Percentiles rank a stretch among this genome's conserved stretches.
Conservation (phyloP, 169 alveolate species). For the Plasmodium vivax region DNA sequence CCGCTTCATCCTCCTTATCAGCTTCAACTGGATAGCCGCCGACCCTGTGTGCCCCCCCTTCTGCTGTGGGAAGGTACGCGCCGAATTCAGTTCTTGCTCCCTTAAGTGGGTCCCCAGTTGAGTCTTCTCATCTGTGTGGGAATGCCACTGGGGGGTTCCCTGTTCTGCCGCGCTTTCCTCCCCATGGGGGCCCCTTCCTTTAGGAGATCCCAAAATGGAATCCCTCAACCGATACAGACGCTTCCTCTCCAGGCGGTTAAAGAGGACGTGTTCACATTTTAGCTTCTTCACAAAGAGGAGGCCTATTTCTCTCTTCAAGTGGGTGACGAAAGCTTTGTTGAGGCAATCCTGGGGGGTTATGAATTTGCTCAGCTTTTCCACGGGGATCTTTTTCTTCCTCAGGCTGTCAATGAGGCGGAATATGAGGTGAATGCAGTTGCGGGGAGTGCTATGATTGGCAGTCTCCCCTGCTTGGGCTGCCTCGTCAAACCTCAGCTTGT, state of each 20-base stretch:
- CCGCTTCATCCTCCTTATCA: conserved; percentile 40
- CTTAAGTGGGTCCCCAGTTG: neutral
- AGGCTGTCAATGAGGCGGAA: conserved; percentile 10
- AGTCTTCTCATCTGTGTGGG: neutral
- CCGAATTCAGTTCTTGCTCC: neutral
- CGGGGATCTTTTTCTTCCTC: conserved; percentile 3
- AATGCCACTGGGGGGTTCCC: neutral
- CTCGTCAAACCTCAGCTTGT: conserved; percentile 8
- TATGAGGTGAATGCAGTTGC: neutral
- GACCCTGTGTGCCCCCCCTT: neutral
- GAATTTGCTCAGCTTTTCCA: neutral
- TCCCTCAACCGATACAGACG: conserved; percentile 7
- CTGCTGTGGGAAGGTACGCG: neutral
- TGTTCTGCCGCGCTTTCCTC: neutral
- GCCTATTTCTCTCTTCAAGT: conserved; percentile 20
- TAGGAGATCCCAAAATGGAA: neutral
- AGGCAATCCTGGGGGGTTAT: conserved; percentile 10
- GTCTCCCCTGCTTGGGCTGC: neutral
- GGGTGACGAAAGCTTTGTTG: neutral
- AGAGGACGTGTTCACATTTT: conserved; percentile 25
- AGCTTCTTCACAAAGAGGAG: conserved; percentile 9
- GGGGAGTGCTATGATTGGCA: neutral
- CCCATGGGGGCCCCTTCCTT: neutral
- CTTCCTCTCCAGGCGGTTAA: conserved; percentile 31
- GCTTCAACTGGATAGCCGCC: conserved; percentile 7